phyloP scores from a whole-genome alignment of 148 eudicot genomes.

The Rhododendron mucronatum region DNA sequence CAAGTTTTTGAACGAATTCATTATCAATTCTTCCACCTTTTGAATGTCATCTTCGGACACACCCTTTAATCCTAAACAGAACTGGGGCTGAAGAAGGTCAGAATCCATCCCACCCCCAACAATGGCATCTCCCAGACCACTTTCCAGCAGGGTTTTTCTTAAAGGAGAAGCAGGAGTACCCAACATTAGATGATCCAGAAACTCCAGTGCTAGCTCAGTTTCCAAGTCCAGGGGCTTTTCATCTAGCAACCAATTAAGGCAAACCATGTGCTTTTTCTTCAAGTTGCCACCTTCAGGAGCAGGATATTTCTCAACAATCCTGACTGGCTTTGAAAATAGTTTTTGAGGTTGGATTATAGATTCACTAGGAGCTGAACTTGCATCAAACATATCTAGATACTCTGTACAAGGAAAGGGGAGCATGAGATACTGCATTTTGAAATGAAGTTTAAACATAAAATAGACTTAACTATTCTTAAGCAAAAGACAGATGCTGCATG shows the following conservation, averaged over 20 bases:
- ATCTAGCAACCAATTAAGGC: slow-evolving; percentile 94
- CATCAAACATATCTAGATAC: slow-evolving; percentile 86
- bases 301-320: slow-evolving; percentile 86
- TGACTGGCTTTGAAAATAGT: slow-evolving; percentile 67
- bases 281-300: slow-evolving; percentile 86
- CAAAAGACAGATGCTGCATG: neutral
- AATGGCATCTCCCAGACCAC: slow-evolving; percentile 95
- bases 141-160: slow-evolving; percentile 85
- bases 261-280: slow-evolving; percentile 93
- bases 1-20: slow-evolving; percentile 53
- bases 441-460: neutral
- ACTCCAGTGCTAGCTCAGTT: slow-evolving; percentile 82
- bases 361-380: slow-evolving; percentile 67
- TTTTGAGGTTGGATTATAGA: slow-evolving; percentile 69
- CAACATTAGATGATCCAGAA: slow-evolving; percentile 84
- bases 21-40: slow-evolving; percentile 81
- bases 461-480: neutral
- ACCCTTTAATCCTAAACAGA: slow-evolving; percentile 91
- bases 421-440: slow-evolving; percentile 1
- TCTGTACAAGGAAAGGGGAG: slow-evolving; percentile 40
- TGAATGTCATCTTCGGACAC: slow-evolving; percentile 75
- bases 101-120: slow-evolving; percentile 92
- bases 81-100: slow-evolving; percentile 91
- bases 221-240: slow-evolving; percentile 85
- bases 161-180: slow-evolving; percentile 99